These are phyloP conservation scores for Aurantiochytrium sp. DNA, from an alignment of 108 stramenopile species.

Conservation along the genomic window DNA sequence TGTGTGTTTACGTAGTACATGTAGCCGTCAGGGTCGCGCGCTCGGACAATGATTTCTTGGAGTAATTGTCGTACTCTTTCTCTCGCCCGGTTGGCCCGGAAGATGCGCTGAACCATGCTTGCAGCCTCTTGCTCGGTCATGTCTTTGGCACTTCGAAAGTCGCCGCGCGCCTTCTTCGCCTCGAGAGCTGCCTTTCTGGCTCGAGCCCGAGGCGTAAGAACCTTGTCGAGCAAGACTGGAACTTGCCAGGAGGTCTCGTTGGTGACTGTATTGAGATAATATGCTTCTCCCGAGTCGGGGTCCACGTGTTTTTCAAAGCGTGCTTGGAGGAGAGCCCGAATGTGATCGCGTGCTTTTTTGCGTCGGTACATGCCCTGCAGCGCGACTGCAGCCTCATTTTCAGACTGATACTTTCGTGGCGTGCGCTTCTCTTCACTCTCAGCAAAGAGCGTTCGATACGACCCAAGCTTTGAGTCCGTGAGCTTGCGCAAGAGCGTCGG, in stretches of 20 bases:
- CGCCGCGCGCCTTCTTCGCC: background rate
- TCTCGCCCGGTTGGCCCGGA: background rate
- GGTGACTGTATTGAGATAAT: background rate
- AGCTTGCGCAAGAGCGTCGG: background rate
- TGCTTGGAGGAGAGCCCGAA: background rate
- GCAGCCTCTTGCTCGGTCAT: background rate
- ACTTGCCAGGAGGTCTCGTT: background rate
- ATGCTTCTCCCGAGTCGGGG: background rate
- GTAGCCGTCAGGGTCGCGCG: background rate
- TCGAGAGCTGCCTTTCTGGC: background rate
- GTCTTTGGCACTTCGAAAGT: background rate
- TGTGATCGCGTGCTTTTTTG: too few relatives aligned
- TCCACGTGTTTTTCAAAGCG: background rate
- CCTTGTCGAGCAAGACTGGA: background rate
- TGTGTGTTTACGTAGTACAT: background rate
- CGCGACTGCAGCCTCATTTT: too few relatives aligned
- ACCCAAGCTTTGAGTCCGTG: background rate
- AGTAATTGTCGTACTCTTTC: background rate
- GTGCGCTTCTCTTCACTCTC: background rate
- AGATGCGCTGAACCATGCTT: background rate
- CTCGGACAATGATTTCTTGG: background rate
- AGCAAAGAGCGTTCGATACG: background rate
- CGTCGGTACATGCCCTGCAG: too few relatives aligned
- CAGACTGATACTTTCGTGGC: background rate
- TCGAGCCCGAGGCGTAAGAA: background rate